Percentiles rank a stretch among this genome's conserved stretches.
Evolutionary conservation across 2,329 filamentous ascomycete genomes (phyloP).

Genomic region (Cercospora citrullina): DNA sequence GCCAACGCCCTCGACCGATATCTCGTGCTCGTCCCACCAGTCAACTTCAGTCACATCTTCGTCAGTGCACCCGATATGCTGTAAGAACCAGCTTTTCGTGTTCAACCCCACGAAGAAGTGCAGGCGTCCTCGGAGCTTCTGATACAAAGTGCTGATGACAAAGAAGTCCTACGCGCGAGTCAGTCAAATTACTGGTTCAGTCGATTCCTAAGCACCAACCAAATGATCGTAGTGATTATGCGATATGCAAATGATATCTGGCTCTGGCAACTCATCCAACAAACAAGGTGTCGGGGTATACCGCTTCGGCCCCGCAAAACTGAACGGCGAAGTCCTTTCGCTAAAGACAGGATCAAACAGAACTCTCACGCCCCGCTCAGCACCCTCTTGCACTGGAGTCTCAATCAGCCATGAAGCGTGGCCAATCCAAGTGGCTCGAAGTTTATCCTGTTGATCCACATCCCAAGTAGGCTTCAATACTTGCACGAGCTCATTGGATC

Average conservation of each 20-base stretch:
- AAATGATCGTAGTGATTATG: conserved; percentile 60
- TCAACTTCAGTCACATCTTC: conserved; percentile 50
- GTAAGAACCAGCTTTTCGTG: conserved; percentile 42
- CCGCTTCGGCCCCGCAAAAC: conserved; percentile 52
- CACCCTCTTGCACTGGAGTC: conserved; percentile 37
- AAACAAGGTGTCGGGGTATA: conserved; percentile 55
- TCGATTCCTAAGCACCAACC: conserved; percentile 47
- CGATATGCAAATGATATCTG: conserved; percentile 55
- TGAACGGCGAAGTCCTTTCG: conserved; percentile 50
- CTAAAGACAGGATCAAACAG: conserved; percentile 58
- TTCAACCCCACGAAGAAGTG: conserved; percentile 48
- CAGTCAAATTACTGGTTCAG: conserved; percentile 47
- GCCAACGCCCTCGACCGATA: conserved; percentile 40
- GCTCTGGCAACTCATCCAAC: conserved; percentile 51
- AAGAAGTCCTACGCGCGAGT: conserved; percentile 53
- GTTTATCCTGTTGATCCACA: conserved; percentile 28
- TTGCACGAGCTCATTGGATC: conserved; percentile 44
- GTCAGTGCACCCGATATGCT: conserved; percentile 42
- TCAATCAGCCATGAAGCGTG: conserved; percentile 54
- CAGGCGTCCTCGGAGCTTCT: conserved; percentile 40
- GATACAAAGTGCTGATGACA: conserved; percentile 47
- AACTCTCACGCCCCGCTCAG: conserved; percentile 46
- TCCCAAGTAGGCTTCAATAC: conserved; percentile 47
- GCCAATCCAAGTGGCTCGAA: conserved; percentile 55
- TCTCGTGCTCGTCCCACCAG: conserved; percentile 51